A percentile compares a stretch with the other conserved stretches of the same genome.
phyloP scores from a whole-genome alignment of 345 rosid species.

The Trapa incisa region DNA sequence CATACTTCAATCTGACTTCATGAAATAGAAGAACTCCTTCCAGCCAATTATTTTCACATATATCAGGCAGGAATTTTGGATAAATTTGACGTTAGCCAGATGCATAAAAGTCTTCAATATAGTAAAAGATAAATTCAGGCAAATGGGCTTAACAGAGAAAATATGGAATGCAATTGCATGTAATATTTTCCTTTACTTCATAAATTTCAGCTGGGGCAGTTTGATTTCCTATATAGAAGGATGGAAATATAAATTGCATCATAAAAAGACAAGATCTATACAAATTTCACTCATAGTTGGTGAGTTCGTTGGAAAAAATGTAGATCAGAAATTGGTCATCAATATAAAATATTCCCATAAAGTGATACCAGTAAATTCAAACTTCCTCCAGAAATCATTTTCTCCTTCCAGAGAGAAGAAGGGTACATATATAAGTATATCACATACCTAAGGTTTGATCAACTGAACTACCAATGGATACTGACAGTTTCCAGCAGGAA shows the following conservation, averaged over 20 bases:
- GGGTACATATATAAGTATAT: no score
- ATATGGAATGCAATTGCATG: not conserved
- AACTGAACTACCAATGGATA: not conserved
- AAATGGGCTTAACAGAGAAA: not conserved
- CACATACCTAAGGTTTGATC: not conserved
- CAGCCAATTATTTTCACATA: not conserved
- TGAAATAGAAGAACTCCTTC: not conserved
- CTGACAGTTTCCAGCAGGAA: not conserved
- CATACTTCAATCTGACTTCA: not conserved
- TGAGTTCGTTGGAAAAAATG: not conserved
- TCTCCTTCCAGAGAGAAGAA: not conserved
- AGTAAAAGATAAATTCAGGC: no score
- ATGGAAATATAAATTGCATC: not conserved
- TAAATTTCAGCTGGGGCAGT: not conserved
- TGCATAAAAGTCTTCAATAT: not conserved
- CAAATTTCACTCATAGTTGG: not conserved
- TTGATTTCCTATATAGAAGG: not conserved
- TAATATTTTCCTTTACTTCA: not conserved
- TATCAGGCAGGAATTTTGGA: not conserved
- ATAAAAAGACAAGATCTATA: not conserved
- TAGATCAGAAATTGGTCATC: not conserved
- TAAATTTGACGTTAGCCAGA: no score
- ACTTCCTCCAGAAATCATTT: not conserved
- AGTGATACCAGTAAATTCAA: not conserved
- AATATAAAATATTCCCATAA: not conserved